Conservation (phyloP, 106 monocot species). For the Hemerocallis citrina region DNA sequence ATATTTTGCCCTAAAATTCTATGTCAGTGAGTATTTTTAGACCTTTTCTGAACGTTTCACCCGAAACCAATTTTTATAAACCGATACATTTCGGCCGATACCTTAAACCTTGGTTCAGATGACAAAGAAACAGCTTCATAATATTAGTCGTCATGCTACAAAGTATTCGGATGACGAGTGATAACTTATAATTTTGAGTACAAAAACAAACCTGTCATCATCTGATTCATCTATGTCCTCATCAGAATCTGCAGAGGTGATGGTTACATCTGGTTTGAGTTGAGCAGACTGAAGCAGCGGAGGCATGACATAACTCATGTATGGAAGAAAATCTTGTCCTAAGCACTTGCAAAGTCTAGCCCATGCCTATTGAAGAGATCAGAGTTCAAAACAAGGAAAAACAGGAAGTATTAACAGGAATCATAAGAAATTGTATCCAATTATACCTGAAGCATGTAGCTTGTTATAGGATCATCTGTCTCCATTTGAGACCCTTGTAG, state of each 20-base stretch:
- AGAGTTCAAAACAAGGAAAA: conserved; percentile 4
- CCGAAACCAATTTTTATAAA: not conserved
- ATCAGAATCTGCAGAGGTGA: conserved; percentile 87
- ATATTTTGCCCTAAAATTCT: no score
- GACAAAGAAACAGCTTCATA: not conserved
- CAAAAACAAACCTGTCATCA: conserved; percentile 69
- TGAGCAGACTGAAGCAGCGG: conserved; percentile 96
- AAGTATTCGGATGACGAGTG: not conserved
- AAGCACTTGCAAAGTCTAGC: conserved; percentile 96
- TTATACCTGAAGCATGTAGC: conserved; percentile 87
- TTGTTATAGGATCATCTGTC: conserved; percentile 86
- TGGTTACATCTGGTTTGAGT: conserved; percentile 95
- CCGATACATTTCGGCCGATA: not conserved
- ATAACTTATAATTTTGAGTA: not conserved
- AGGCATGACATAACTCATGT: conserved; percentile 98
- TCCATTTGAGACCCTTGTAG: conserved; percentile 89
- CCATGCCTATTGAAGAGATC: conserved; percentile 61
- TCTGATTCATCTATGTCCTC: conserved; percentile 82
- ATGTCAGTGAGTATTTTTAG: no score
- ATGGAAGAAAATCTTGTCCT: conserved; percentile 97
- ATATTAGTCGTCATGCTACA: not conserved
- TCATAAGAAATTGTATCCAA: not conserved
- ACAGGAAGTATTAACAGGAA: no score
- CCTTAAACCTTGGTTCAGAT: no score
- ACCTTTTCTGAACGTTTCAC: no score